Evolutionary conservation across 257 asterid species (phyloP), one percentile per base, ranked within the genome.

Genomic region (Coffea eugenioides): DNA sequence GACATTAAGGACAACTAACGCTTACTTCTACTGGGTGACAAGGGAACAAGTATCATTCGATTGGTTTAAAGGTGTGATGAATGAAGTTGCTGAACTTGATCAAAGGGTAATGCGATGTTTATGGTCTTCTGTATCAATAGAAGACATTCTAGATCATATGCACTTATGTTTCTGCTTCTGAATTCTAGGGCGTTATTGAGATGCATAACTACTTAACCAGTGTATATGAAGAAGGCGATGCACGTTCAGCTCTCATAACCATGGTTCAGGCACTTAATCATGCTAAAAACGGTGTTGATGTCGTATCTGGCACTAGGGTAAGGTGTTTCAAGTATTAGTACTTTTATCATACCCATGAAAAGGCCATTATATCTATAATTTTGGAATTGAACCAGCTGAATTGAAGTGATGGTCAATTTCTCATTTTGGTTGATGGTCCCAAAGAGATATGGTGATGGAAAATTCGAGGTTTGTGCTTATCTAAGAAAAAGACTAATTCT

Each of bases 221-320:
- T 75, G 99, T 95, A 48, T 95, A 95, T 45, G 99, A 95, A 85
- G 98, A 95, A 87, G 98, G 99, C 8, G 98, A 95, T 87, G 99
- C 97, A 49, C 98, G 97, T 79, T 95, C 99, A 41, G 97, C 98
- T 57, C 97, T 95, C 83, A 93, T 95, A 87, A 95, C 99, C 52
- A 93, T 95, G 98, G 98, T 95, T 69, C 99, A 93, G 71, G 97
- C 98, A 34, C 97, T 95, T 72, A 93, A 95, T 88, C 98, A 95
- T 90, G 98, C 99, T 8, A 95, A 95, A 81, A 93, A 95, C 67
- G 99, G 99, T 69, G 97, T 92, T 59, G 98, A 93, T 73, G 88
- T 93, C 78, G 97, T 95, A 69, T 93, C 97, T 15, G 97, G 99
- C 72, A 95, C 97, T 46, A 86, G 97, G 89, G 99, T 94, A 85